Percentiles rank a stretch among this genome's conserved stretches.
phyloP scores from a whole-genome alignment of 495 filamentous ascomycete genomes.

The Paragyromitra xinjiangensis region DNA sequence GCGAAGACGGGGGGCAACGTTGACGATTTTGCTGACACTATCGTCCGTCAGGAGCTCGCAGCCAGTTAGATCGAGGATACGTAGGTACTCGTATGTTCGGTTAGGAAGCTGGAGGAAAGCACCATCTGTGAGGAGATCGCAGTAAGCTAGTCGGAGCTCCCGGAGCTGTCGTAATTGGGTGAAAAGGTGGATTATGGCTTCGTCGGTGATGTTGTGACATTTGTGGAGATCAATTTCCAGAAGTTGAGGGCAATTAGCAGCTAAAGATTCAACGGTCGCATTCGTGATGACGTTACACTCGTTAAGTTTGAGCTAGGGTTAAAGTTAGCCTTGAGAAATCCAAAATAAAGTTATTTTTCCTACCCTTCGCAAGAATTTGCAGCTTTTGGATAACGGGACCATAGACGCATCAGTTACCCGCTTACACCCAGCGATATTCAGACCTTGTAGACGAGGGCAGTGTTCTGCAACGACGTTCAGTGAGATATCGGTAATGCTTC shows the following conservation, averaged over 20 bases:
- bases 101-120: constrained; percentile 83
- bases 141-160: constrained; percentile 86
- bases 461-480: constrained; percentile 80
- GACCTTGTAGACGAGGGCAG: constrained; percentile 84
- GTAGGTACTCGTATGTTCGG: constrained; percentile 79
- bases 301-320: constrained; percentile 85
- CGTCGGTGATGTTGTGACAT: constrained; percentile 80
- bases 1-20: constrained; percentile 83
- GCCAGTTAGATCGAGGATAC: constrained; percentile 92
- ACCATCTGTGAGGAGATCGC: constrained; percentile 78
- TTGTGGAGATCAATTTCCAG: constrained; percentile 95
- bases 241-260: constrained; percentile 85
- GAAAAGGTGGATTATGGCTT: constrained; percentile 80
- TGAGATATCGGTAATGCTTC: constrained; percentile 81
- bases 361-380: constrained; percentile 87
- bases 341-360: constrained; percentile 54
- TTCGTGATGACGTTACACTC: constrained; percentile 82
- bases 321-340: constrained; percentile 27
- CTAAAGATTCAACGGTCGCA: constrained; percentile 81
- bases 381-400: constrained; percentile 80
- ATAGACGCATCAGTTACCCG: constrained; percentile 87
- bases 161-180: constrained; percentile 79
- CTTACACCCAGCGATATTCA: constrained; percentile 89
- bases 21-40: constrained; percentile 85
- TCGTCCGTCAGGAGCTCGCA: constrained; percentile 83